Evolutionary conservation across 208 protist species (phyloP).

Genomic region (Trichomonas tenax): DNA sequence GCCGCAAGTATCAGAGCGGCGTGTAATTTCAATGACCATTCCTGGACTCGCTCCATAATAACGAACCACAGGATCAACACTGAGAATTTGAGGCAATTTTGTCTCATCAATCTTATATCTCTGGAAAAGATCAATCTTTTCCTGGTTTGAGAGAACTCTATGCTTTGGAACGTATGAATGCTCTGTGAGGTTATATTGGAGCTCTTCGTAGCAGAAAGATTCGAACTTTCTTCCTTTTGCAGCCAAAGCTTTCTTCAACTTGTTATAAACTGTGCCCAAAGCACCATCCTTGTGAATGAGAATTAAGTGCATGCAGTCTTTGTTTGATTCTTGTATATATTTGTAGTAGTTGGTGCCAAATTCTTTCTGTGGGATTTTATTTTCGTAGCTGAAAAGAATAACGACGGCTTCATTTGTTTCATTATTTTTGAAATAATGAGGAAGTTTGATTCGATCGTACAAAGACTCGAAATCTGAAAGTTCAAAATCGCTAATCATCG

Average conservation of each 20-base stretch:
- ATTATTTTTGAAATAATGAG: neutral
- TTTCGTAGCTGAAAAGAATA: neutral
- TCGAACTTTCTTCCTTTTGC: constrained; percentile 48
- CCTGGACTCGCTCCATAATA: constrained; percentile 76
- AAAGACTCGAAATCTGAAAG: neutral
- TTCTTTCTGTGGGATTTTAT: neutral
- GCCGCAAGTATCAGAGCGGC: constrained; percentile 81
- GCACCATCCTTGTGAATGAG: neutral
- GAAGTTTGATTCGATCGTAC: neutral
- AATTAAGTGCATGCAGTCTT: neutral
- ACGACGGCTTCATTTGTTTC: neutral
- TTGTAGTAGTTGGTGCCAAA: neutral
- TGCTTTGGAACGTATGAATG: constrained; percentile 86
- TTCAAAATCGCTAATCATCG: neutral
- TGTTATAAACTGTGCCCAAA: neutral
- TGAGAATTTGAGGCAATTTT: constrained; percentile 79
- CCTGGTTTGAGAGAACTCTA: constrained; percentile 54
- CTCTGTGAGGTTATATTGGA: constrained; percentile 85
- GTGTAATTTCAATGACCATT: constrained; percentile 75
- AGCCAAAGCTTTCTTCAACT: neutral
- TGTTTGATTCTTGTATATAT: neutral
- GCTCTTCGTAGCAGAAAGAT: constrained; percentile 73
- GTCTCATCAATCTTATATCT: constrained; percentile 64
- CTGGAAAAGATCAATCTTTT: constrained; percentile 38
- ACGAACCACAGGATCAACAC: constrained; percentile 71